These are phyloP conservation scores for Chrysochromulina parva DNA, from an alignment of 78 protist species.

Conservation along the genomic window DNA sequence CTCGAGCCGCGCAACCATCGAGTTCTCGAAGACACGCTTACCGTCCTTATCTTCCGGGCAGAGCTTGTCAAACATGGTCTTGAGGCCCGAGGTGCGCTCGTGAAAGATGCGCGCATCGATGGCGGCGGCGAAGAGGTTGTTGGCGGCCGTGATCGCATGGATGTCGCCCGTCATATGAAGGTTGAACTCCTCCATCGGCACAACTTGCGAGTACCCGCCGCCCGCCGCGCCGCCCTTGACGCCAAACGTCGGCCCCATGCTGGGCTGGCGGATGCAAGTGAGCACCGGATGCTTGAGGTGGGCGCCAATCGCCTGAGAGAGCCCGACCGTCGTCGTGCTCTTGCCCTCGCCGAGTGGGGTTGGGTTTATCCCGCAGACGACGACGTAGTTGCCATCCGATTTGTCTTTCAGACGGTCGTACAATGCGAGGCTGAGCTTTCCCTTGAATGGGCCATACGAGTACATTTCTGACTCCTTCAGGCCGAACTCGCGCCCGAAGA, in stretches of 20 bases:
- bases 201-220: conserved; percentile 86
- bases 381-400: conserved; percentile 87
- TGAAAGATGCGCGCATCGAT: conserved; percentile 94
- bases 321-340: conserved; percentile 94
- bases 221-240: conserved; percentile 97
- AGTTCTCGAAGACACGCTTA: background rate
- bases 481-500: conserved; percentile 54
- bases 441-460: conserved; percentile 74
- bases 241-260: conserved; percentile 89
- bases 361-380: conserved; percentile 92
- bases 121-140: conserved; percentile 92
- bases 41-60: background rate
- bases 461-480: conserved; percentile 55
- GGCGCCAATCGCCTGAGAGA: conserved; percentile 96
- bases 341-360: conserved; percentile 98
- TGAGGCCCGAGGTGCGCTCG: conserved; percentile 48
- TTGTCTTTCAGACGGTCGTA: conserved; percentile 61
- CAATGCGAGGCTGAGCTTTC: conserved; percentile 66
- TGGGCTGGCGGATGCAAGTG: conserved; percentile 93
- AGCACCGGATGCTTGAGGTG: conserved; percentile 73
- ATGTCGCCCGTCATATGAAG: conserved; percentile 97
- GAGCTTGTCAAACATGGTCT: background rate
- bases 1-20: background rate
- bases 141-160: conserved; percentile 98
- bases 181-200: conserved; percentile 98